Conservation (phyloP, 495 filamentous ascomycete genomes). For the Podospora pseudopauciseta region DNA sequence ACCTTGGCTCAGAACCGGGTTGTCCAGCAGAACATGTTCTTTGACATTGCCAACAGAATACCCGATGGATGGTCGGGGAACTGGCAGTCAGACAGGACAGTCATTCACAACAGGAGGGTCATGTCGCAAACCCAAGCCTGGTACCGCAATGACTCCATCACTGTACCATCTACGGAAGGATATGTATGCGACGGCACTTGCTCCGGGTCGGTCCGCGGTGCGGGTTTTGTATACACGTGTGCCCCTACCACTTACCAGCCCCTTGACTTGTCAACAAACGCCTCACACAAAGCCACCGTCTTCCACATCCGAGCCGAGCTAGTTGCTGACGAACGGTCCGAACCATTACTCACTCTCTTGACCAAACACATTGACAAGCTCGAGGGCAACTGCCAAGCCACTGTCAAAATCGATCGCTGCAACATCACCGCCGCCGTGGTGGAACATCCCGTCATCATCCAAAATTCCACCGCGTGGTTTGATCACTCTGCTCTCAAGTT, state of each 20-base stretch:
- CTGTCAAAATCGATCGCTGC: conserved; percentile 11
- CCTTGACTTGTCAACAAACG: conserved; percentile 10
- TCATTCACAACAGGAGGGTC: background rate
- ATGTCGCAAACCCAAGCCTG: conserved; percentile 7
- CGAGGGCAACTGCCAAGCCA: conserved; percentile 11
- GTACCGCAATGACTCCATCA: conserved; percentile 13
- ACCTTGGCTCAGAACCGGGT: conserved; percentile 8
- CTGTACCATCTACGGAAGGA: background rate
- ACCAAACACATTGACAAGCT: conserved; percentile 6
- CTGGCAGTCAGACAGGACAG: background rate
- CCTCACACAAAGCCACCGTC: conserved; percentile 6
- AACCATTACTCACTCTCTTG: conserved; percentile 5
- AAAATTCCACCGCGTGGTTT: conserved; percentile 12
- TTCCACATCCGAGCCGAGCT: conserved; percentile 10
- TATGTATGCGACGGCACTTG: conserved; percentile 13
- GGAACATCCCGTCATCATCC: conserved; percentile 19
- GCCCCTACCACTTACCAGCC: background rate
- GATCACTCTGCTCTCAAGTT: background rate
- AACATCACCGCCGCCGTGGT: conserved; percentile 15
- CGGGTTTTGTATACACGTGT: conserved; percentile 15
- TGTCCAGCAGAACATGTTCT: background rate
- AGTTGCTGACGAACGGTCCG: background rate
- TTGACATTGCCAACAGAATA: conserved; percentile 15
- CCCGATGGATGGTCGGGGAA: conserved; percentile 19
- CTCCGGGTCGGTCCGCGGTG: conserved; percentile 15